Evolutionary conservation across 441 rosid species (phyloP).

Genomic region (Lepidium campestre): DNA sequence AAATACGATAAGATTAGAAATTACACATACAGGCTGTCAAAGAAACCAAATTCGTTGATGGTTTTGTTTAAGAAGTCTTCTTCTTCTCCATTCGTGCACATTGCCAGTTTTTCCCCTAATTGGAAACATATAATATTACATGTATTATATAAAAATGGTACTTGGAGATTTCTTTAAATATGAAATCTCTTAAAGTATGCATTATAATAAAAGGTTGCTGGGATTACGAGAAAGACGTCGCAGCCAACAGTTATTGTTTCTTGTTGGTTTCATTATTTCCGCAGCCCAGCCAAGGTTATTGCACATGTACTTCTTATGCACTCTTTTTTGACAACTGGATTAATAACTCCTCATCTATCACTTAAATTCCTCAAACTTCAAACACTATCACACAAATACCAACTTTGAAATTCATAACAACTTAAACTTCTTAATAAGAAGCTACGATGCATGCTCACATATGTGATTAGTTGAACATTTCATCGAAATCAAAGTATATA

Average conservation of each 20-base stretch:
- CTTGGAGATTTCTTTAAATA: slow-evolving; percentile 1
- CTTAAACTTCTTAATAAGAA: too few relatives aligned
- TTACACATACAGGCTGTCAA: slow-evolving; percentile 22
- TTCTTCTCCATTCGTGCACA: slow-evolving; percentile 18
- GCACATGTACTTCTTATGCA: background rate
- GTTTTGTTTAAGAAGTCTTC: slow-evolving; percentile 6
- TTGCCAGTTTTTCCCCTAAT: background rate
- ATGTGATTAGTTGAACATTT: background rate
- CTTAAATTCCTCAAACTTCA: too few relatives aligned
- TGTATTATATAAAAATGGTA: slow-evolving; percentile 7
- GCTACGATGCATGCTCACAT: background rate
- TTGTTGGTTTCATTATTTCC: slow-evolving; percentile 10
- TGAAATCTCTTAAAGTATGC: background rate
- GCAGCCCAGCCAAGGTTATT: background rate
- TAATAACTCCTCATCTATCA: too few relatives aligned
- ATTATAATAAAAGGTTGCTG: slow-evolving; percentile 13
- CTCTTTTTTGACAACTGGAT: background rate
- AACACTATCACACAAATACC: too few relatives aligned
- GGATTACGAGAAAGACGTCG: slow-evolving; percentile 19
- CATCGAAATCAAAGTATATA: background rate
- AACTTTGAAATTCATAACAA: too few relatives aligned
- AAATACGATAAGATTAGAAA: background rate
- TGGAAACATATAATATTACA: slow-evolving; percentile 2
- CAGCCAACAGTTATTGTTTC: slow-evolving; percentile 18
- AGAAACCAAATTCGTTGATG: slow-evolving; percentile 1